Percentiles rank a stretch among this genome's conserved stretches.
Evolutionary conservation across 345 rosid genomes (phyloP).

Genomic region (Aegle marmelos): DNA sequence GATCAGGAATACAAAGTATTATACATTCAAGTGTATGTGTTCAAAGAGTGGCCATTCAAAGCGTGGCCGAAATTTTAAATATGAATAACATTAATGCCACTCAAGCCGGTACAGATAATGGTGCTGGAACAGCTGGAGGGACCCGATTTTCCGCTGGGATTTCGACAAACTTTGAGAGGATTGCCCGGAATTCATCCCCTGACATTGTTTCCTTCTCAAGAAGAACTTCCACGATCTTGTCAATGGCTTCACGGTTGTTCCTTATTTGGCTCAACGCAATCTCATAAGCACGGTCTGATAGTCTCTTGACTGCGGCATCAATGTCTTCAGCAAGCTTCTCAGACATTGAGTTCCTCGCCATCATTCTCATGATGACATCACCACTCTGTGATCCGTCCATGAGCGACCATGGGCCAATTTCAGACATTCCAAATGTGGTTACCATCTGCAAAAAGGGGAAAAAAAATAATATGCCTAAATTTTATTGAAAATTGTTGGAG

Average conservation of each 20-base stretch:
- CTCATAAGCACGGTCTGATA: slow-evolving; percentile 83
- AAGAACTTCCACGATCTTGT: slow-evolving; percentile 90
- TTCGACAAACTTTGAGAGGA: slow-evolving; percentile 86
- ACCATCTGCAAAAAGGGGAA: slow-evolving; percentile 68
- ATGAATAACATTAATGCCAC: slow-evolving; percentile 1
- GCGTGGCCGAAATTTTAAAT: background rate
- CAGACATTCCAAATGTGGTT: slow-evolving; percentile 95
- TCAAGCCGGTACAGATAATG: slow-evolving; percentile 35
- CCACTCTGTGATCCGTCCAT: slow-evolving; percentile 82
- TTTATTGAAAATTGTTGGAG: slow-evolving; percentile 4
- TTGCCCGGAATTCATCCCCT: slow-evolving; percentile 92
- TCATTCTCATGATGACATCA: slow-evolving; percentile 97
- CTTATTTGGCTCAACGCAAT: slow-evolving; percentile 73
- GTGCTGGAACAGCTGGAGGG: slow-evolving; percentile 46
- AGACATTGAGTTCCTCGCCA: slow-evolving; percentile 99
- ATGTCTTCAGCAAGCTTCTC: slow-evolving; percentile 96
- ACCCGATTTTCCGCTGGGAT: slow-evolving; percentile 81
- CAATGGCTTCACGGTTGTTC: slow-evolving; percentile 95
- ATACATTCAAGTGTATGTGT: slow-evolving; percentile 4
- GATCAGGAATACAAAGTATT: slow-evolving; percentile 7
- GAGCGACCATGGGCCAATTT: slow-evolving; percentile 97
- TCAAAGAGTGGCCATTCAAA: background rate
- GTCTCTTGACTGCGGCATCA: slow-evolving; percentile 68
- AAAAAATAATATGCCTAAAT: background rate
- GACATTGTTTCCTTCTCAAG: slow-evolving; percentile 88